phyloP scores from a whole-genome alignment of 148 eudicot genomes.

The Hydrangea macrophylla region DNA sequence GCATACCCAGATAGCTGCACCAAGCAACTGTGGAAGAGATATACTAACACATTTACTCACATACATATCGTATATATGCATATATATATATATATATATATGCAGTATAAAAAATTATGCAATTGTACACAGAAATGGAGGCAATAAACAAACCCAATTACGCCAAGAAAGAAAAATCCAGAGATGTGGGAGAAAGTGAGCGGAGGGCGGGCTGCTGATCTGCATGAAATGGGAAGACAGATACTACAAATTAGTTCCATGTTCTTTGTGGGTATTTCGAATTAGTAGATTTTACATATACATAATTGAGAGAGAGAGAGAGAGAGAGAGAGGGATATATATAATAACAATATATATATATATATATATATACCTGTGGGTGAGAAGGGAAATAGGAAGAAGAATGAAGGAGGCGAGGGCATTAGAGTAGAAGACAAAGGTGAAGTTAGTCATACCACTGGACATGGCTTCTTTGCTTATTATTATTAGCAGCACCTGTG shows the following conservation, averaged over 20 bases:
- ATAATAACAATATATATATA: too few relatives aligned
- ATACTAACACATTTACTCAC: not conserved
- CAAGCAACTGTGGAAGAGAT: constrained; percentile 25
- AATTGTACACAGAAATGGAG: not conserved
- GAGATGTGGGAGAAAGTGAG: constrained; percentile 36
- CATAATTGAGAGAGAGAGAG: not conserved
- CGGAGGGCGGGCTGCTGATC: constrained; percentile 39
- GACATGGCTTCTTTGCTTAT: constrained; percentile 41
- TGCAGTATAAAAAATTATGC: not conserved
- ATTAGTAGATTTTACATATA: not conserved
- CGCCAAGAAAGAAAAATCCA: constrained; percentile 55
- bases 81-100: not conserved
- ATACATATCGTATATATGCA: not conserved
- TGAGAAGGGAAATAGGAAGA: constrained; percentile 40
- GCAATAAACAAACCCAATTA: constrained; percentile 40
- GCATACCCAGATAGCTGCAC: constrained; percentile 5
- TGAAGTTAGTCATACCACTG: constrained; percentile 53
- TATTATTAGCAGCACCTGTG: constrained; percentile 27
- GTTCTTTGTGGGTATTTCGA: not conserved
- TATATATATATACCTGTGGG: constrained; percentile 51
- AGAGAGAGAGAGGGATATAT: too few relatives aligned
- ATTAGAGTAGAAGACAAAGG: constrained; percentile 65
- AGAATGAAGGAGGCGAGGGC: constrained; percentile 59
- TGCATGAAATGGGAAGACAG: constrained; percentile 22
- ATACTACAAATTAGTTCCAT: constrained; percentile 11